These are phyloP conservation scores for Pythium phragmitis DNA, from an alignment of 352 stramenopile species.

Conservation along the genomic window DNA sequence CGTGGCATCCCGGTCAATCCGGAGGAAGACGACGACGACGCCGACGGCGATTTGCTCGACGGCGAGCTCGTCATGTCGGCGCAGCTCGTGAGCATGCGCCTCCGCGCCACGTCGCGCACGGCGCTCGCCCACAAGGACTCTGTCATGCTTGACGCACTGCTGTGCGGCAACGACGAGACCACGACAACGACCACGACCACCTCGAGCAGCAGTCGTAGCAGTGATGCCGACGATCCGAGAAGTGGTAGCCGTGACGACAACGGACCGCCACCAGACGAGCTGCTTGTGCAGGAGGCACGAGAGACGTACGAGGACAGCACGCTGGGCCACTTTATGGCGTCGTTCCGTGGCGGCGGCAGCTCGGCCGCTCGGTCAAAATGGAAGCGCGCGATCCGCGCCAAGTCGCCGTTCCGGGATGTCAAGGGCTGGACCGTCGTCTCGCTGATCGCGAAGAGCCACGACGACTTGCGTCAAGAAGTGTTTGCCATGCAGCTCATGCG, in stretches of 20 bases:
- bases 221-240: not conserved
- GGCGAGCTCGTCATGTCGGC: constrained; percentile 9
- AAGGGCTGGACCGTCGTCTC: constrained; percentile 36
- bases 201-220: constrained; percentile 8
- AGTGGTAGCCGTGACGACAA: constrained; percentile 16
- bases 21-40: constrained; percentile 9
- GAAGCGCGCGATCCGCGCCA: constrained; percentile 14
- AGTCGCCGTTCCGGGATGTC: constrained; percentile 26
- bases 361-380: constrained; percentile 8
- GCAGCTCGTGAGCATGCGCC: constrained; percentile 18
- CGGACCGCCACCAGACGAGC: constrained; percentile 14
- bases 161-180: constrained; percentile 29
- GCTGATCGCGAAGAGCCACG: constrained; percentile 45
- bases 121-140: constrained; percentile 29
- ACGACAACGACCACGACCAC: not conserved
- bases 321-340: constrained; percentile 15
- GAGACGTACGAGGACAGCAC: constrained; percentile 35
- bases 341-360: constrained; percentile 13
- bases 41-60: constrained; percentile 4
- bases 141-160: constrained; percentile 31
- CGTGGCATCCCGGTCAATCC: constrained; percentile 4
- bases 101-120: constrained; percentile 3
- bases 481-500: constrained; percentile 41
- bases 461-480: constrained; percentile 41
- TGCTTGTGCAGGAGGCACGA: constrained; percentile 31